Evolutionary conservation across 176 grass and related monocot species (phyloP).

Genomic region (Carex cristatella): DNA sequence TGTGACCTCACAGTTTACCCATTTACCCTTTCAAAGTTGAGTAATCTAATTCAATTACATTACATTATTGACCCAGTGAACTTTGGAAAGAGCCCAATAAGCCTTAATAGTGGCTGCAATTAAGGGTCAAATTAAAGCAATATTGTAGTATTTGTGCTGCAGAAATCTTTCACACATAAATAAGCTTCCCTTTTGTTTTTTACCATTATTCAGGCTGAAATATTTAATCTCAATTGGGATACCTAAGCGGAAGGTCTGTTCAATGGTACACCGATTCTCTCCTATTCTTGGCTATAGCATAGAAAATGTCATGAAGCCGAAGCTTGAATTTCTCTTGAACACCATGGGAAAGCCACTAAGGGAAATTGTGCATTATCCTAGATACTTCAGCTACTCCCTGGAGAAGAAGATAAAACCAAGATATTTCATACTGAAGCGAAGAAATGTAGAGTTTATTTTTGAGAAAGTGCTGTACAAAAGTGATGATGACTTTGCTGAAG

Average conservation of each 20-base stretch:
- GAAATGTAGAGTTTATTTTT: conserved; percentile 60
- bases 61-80: conserved; percentile 30
- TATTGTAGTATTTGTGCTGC: background rate
- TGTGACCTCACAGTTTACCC: background rate
- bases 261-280: conserved; percentile 85
- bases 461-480: conserved; percentile 78
- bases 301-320: conserved; percentile 66
- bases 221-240: conserved; percentile 56
- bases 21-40: conserved; percentile 39
- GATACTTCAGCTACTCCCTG: conserved; percentile 86
- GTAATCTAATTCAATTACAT: conserved; percentile 36
- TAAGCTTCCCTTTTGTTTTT: background rate
- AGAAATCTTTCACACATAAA: background rate
- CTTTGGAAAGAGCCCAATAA: background rate
- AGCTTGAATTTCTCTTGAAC: conserved; percentile 64
- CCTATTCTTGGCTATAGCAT: conserved; percentile 75
- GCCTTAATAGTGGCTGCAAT: background rate
- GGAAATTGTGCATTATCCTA: conserved; percentile 69
- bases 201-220: conserved; percentile 42
- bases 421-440: conserved; percentile 47
- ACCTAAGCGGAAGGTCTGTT: conserved; percentile 63
- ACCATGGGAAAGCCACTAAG: conserved; percentile 68
- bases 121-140: background rate
- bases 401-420: conserved; percentile 70
- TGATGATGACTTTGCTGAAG: conserved; percentile 66